Evolutionary conservation across 805 yeast genomes (phyloP).

Genomic region (Saccharomycopsis fodiens): DNA sequence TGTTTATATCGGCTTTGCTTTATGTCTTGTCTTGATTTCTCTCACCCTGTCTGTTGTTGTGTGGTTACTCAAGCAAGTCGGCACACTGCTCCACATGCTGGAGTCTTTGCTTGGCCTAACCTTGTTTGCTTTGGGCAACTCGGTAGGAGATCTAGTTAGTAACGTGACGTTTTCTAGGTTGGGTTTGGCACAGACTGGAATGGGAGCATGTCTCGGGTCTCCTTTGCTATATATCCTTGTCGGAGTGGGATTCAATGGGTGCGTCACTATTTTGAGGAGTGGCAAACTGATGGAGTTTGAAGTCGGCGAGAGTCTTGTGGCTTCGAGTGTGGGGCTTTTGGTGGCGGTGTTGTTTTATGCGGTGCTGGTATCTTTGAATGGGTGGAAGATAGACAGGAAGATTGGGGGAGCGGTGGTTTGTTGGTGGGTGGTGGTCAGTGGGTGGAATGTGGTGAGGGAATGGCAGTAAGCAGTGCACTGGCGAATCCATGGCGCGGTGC

Average conservation of each 20-base stretch:
- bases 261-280: conserved; percentile 31
- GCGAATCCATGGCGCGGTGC: neutral
- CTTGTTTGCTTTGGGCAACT: conserved; percentile 85
- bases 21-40: conserved; percentile 64
- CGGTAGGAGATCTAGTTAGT: conserved; percentile 81
- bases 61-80: conserved; percentile 49
- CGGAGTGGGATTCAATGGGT: conserved; percentile 74
- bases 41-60: conserved; percentile 37
- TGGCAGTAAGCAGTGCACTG: too few species aligned
- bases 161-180: conserved; percentile 70
- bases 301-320: conserved; percentile 31
- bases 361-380: conserved; percentile 36
- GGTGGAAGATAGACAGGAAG: conserved; percentile 37
- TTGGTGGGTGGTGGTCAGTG: conserved; percentile 28
- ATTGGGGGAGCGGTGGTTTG: conserved; percentile 28
- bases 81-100: conserved; percentile 51
- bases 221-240: conserved; percentile 72
- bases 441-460: conserved; percentile 21
- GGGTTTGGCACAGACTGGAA: conserved; percentile 82
- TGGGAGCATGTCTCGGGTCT: conserved; percentile 94
- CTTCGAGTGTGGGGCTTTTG: conserved; percentile 35
- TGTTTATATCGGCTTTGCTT: conserved; percentile 46
- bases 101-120: conserved; percentile 83
- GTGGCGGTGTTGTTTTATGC: conserved; percentile 32
- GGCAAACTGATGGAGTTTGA: conserved; percentile 24